phyloP scores from a whole-genome alignment of 441 rosid species.

The Croton setiger region DNA sequence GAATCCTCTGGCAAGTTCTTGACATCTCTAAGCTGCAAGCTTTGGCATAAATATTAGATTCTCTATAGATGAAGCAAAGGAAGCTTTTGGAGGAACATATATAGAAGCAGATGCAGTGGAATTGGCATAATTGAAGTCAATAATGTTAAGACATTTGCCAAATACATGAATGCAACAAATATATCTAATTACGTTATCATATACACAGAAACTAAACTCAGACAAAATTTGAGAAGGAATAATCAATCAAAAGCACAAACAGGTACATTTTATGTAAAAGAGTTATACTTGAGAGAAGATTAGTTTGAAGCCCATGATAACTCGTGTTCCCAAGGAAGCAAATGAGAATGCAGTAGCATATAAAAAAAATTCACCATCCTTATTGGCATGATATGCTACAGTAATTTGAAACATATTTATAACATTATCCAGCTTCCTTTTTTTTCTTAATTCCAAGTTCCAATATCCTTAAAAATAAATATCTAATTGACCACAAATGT shows the following conservation, averaged over 20 bases:
- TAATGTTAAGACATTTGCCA: neutral
- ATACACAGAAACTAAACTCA: neutral
- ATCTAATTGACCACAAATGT: slow-evolving; percentile 3
- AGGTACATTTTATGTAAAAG: neutral
- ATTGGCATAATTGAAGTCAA: neutral
- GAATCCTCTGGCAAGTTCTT: slow-evolving; percentile 38
- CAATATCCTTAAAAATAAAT: neutral
- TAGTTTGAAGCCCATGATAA: neutral
- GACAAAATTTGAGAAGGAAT: neutral
- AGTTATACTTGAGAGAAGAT: neutral
- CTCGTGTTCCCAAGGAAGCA: neutral
- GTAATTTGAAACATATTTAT: neutral
- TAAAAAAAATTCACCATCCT: neutral
- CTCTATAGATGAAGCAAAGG: slow-evolving; percentile 8
- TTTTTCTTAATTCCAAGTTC: slow-evolving; percentile 1
- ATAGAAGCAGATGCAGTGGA: slow-evolving; percentile 1
- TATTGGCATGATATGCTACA: neutral
- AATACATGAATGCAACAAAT: neutral
- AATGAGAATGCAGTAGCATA: neutral
- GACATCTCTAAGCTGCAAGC: slow-evolving; percentile 47
- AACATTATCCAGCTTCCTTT: neutral
- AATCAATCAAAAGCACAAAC: neutral
- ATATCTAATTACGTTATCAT: neutral
- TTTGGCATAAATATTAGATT: slow-evolving; percentile 20
- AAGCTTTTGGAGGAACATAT: slow-evolving; percentile 7